Evolutionary conservation across 2,329 filamentous ascomycete genomes (phyloP), one percentile per base, ranked within the genome.

Genomic region (Diaporthe caulivora): DNA sequence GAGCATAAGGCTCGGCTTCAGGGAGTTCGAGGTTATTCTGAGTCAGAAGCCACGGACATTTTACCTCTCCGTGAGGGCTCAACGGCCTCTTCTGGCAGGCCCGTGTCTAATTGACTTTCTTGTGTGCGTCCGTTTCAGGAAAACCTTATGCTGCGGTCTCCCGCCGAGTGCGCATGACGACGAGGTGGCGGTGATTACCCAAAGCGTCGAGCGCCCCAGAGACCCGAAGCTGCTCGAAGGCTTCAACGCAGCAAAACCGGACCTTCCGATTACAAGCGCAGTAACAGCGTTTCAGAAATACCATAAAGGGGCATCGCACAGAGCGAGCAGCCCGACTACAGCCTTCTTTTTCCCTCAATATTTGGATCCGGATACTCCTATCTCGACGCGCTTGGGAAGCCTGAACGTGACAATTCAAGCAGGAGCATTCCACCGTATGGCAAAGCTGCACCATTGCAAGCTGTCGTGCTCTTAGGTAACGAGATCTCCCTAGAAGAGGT

Each of bases 91-190:
- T n/a, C 24, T 40, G 26, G 3, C 11, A 5, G 24, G 15, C 8
- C 11, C 44, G 44, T 40, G 11, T 65, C 21, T 37, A 65, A 51
- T 51, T 65, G 62, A 51, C 62, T 51, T 51, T 65, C 26, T 51
- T 37, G 21, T 24, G 44, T 11, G 13, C 17, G 21, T 18, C 31
- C 44, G 44, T 65, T 65, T 51, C 62, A 65, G 44, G 1, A 51
- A 40, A 51, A 65, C 21, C 17, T 51, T 51, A 51, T 40, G 44
- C 44, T 65, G 62, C 44, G 62, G 44, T 7, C n/a, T 51, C 31
- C 62, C 44, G 44, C 62, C 62, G 51, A 65, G 62, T 65, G 29
- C 29, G 62, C 62, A 65, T 65, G 62, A 65, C 21, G n/a, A 10
- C 31, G 24, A 31, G 60, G 3, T 5, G 60, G 42, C 60, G 29